Evolutionary conservation across 208 protist genomes (phyloP).

Genomic region (Acanthamoeba quina): DNA sequence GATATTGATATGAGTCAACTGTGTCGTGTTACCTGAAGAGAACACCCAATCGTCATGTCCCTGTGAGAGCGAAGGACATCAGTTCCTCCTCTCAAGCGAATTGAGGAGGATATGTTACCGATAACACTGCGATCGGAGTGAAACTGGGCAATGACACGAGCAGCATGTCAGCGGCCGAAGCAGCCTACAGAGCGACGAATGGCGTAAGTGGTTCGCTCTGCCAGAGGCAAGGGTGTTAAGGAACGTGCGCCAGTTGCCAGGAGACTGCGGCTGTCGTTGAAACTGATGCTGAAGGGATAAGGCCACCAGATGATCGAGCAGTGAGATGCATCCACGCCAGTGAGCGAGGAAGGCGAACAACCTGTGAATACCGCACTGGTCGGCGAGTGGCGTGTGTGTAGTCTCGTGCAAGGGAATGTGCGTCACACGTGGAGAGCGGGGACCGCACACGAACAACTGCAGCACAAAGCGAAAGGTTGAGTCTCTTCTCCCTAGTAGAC

Average conservation of each 20-base stretch:
- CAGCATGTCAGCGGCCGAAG: conserved; percentile 13
- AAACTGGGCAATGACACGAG: conserved; percentile 16
- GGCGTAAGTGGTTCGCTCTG: no score
- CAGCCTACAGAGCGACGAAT: neutral
- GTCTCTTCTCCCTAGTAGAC: neutral
- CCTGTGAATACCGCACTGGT: conserved; percentile 65
- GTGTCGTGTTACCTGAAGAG: neutral
- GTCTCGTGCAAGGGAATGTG: neutral
- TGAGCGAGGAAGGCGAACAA: neutral
- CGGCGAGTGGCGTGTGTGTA: neutral
- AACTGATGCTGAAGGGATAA: neutral
- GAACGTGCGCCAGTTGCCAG: conserved; percentile 38
- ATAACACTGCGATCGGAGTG: neutral
- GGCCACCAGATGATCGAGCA: neutral
- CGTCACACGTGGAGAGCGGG: neutral
- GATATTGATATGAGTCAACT: neutral
- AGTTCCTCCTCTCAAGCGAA: neutral
- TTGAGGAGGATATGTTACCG: neutral
- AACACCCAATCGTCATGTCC: conserved; percentile 51
- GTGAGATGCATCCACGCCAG: neutral
- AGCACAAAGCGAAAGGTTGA: neutral
- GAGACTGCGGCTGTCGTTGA: neutral
- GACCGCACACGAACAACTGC: neutral
- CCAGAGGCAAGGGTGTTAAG: neutral
- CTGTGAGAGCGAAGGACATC: neutral